Conservation (phyloP, 1,284 basidiomycete species). For the Meripilus lineatus region DNA sequence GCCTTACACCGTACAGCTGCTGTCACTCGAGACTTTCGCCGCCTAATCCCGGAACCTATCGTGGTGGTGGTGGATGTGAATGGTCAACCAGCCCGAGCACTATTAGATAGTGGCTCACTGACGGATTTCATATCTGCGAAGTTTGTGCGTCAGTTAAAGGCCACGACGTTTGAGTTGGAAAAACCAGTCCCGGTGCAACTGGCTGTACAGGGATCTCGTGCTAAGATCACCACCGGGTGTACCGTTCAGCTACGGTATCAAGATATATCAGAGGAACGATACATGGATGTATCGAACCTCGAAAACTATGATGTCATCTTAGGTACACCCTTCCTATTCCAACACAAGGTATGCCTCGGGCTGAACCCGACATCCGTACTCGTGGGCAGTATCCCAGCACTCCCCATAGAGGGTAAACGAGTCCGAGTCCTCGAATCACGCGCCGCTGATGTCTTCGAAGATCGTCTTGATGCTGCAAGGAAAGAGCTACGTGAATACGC, state of each 20-base stretch:
- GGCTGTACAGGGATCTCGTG: conserved; percentile 27
- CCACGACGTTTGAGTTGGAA: conserved; percentile 27
- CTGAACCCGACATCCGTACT: conserved; percentile 19
- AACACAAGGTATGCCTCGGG: conserved; percentile 18
- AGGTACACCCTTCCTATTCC: conserved; percentile 24
- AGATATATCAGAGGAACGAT: conserved; percentile 17
- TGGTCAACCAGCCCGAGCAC: conserved; percentile 24
- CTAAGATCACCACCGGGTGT: conserved; percentile 24
- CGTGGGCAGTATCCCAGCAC: conserved; percentile 14
- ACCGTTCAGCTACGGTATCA: conserved; percentile 23
- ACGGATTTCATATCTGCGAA: conserved; percentile 29
- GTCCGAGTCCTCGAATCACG: no score
- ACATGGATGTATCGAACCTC: conserved; percentile 28
- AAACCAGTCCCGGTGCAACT: no score
- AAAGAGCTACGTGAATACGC: conserved; percentile 19
- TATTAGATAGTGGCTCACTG: conserved; percentile 33
- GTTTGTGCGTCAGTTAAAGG: conserved; percentile 28
- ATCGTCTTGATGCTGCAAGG: conserved; percentile 14
- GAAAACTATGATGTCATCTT: conserved; percentile 24
- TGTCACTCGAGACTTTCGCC: no score
- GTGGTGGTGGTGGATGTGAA: conserved; percentile 29
- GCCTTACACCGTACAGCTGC: conserved; percentile 27
- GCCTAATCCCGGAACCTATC: no score
- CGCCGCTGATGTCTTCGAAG: conserved; percentile 16
- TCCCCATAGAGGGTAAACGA: conserved; percentile 19